A percentile compares a stretch with the other conserved stretches of the same genome.
These are phyloP conservation scores for Aspergillus eucalypticola DNA, from an alignment of 2,329 filamentous ascomycete genomes.

Conservation along the genomic window DNA sequence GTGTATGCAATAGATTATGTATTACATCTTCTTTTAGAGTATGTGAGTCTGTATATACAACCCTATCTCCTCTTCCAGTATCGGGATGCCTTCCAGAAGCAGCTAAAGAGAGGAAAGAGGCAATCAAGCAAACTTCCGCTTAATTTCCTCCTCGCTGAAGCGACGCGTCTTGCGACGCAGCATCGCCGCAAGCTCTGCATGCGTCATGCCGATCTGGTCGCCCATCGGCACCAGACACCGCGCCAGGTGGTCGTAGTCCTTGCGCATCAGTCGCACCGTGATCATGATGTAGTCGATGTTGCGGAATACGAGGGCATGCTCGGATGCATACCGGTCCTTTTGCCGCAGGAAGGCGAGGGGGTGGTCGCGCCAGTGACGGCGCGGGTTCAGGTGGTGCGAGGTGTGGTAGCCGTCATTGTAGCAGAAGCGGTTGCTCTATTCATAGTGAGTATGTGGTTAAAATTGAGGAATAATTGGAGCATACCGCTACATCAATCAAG, in stretches of 20 bases:
- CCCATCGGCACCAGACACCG: conserved; percentile 73
- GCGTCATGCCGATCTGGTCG: conserved; percentile 65
- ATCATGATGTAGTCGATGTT: conserved; percentile 81
- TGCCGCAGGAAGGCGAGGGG: conserved; percentile 70
- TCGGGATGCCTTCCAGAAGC: background rate
- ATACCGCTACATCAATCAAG: conserved; percentile 73
- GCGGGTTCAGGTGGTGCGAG: conserved; percentile 45
- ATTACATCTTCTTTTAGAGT: no score
- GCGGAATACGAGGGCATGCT: conserved; percentile 73
- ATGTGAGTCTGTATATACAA: no score
- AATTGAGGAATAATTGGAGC: conserved; percentile 29
- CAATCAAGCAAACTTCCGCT: conserved; percentile 10
- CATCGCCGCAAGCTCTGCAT: conserved; percentile 64
- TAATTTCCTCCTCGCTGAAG: conserved; percentile 46
- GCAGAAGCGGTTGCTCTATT: conserved; percentile 74
- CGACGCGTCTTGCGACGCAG: conserved; percentile 64
- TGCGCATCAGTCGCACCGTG: conserved; percentile 66
- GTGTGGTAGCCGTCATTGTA: conserved; percentile 84
- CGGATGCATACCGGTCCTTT: conserved; percentile 65
- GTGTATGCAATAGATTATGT: background rate
- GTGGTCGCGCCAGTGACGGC: conserved; percentile 77
- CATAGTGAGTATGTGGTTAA: conserved; percentile 7
- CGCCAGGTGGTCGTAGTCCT: conserved; percentile 71
- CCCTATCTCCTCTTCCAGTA: no score
- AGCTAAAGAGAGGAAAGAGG: background rate